Evolutionary conservation across 2,329 filamentous ascomycete genomes (phyloP).

Genomic region (Alternaria longipes): DNA sequence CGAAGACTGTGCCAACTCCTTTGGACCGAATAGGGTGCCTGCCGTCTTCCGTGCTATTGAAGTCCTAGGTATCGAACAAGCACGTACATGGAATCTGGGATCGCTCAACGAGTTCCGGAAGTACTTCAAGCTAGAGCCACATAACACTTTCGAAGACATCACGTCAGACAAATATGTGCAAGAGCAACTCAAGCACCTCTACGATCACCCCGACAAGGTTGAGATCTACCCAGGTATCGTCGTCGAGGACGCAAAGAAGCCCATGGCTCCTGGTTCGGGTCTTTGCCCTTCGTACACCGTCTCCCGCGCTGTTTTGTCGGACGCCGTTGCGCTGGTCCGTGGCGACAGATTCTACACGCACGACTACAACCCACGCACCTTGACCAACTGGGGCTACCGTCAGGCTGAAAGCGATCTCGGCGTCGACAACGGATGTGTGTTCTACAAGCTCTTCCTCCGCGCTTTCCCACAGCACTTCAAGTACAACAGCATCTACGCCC

Average conservation of each 20-base stretch:
- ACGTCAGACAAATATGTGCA: slow-evolving; percentile 78
- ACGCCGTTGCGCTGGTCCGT: slow-evolving; percentile 80
- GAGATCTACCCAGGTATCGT: slow-evolving; percentile 84
- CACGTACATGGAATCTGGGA: slow-evolving; percentile 78
- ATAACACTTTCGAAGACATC: slow-evolving; percentile 83
- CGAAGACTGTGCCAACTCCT: slow-evolving; percentile 74
- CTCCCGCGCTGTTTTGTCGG: slow-evolving; percentile 77
- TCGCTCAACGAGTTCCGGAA: slow-evolving; percentile 86
- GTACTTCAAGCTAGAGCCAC: slow-evolving; percentile 79
- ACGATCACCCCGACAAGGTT: slow-evolving; percentile 80
- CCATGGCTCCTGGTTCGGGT: slow-evolving; percentile 73
- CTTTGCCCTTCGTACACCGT: slow-evolving; percentile 80
- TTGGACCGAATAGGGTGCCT: slow-evolving; percentile 74
- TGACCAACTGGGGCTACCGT: slow-evolving; percentile 87
- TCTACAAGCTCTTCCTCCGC: slow-evolving; percentile 83
- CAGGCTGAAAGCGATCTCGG: slow-evolving; percentile 76
- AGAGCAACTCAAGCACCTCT: slow-evolving; percentile 65
- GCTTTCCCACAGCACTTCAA: slow-evolving; percentile 84
- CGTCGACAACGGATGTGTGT: slow-evolving; percentile 81
- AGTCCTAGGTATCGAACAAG: slow-evolving; percentile 81
- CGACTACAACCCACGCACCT: slow-evolving; percentile 74
- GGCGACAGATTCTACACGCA: slow-evolving; percentile 81
- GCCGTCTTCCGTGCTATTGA: slow-evolving; percentile 77
- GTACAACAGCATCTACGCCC: slow-evolving; percentile 80
- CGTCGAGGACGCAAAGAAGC: slow-evolving; percentile 76